Evolutionary conservation across 2,329 filamentous ascomycete genomes (phyloP), one percentile per base, ranked within the genome.

Genomic region (Emergomyces pasteurianus): DNA sequence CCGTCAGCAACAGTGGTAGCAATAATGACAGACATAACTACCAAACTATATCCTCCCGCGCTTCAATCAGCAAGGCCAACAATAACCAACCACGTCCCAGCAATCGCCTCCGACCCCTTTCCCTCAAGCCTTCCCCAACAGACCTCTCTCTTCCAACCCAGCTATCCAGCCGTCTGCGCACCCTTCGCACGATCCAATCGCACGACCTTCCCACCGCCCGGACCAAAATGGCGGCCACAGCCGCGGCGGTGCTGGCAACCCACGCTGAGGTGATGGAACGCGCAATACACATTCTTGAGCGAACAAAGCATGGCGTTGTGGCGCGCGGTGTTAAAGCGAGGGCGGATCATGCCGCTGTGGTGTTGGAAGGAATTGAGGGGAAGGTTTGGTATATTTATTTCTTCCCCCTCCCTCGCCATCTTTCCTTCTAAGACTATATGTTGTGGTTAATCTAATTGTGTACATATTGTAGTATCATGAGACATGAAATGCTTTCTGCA

Each of bases 261-360:
- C 71, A 71, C 21, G 68, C 72, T 7, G 66, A 65, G 47, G 64
- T 75, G 14, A 64, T 76, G 40, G 73, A 76, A 66, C 68, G 70
- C 21, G 72, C 68, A 47, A 67, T 76, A 47, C 67, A 72, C n/a
- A 65, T 75, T n/a, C 64, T 78, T 43, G 74, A 76, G 61, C 67
- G 74, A 56, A 71, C 67, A 28, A 75, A 76, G 60, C 72, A 75
- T 62, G 74, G 74, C 23, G 69, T 67, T 21, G 57, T 74, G 49
- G 68, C 70, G 52, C 67, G 72, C 59, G 73, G 68, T 58, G 71
- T 67, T 26, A 74, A 69, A 62, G 73, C 73, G 3, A 72, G 71
- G 61, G 74, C 73, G 16, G 74, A 76, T 55, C 71, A 76, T 67
- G 62, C 77, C 61, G 69, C 70, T 34, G 69, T 65, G 38, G 73